These are phyloP conservation scores for Nannizzia gypsea DNA, from an alignment of 2,329 filamentous ascomycete species.

Conservation along the genomic window DNA sequence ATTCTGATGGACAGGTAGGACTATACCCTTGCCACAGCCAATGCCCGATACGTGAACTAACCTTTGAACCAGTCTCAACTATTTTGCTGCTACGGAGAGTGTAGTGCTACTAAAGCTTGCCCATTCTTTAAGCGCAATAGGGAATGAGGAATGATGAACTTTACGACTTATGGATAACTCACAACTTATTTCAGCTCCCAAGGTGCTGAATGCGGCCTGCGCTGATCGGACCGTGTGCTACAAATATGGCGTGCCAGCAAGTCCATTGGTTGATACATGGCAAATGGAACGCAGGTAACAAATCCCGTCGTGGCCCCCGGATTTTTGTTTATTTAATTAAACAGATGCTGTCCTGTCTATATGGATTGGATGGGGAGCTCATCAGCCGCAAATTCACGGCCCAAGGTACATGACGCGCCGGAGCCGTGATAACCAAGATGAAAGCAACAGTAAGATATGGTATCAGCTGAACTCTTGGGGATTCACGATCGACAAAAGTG, in stretches of 20 bases:
- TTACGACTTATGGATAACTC: neutral
- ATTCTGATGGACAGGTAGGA: slow-evolving; percentile 70
- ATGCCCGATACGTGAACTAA: neutral
- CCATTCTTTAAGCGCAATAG: slow-evolving; percentile 32
- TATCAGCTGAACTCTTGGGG: neutral
- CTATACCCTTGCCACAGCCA: slow-evolving; percentile 1
- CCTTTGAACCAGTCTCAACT: slow-evolving; percentile 51
- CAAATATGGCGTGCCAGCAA: neutral
- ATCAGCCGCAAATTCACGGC: too few species aligned
- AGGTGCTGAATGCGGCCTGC: neutral
- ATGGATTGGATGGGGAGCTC: too few species aligned
- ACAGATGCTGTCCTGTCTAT: neutral
- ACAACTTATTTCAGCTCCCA: neutral
- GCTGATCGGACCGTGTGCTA: neutral
- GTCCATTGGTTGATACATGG: neutral
- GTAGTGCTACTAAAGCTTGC: slow-evolving; percentile 75
- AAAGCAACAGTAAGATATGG: neutral
- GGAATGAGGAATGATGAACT: slow-evolving; percentile 29
- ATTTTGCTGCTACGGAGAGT: slow-evolving; percentile 94
- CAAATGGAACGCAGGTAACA: neutral
- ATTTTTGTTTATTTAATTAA: neutral
- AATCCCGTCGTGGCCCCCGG: neutral
- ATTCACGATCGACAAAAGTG: neutral
- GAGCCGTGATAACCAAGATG: neutral
- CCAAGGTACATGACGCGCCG: neutral